These are phyloP conservation scores for Torulaspora franciscae DNA, from an alignment of 805 yeast species.

Conservation along the genomic window DNA sequence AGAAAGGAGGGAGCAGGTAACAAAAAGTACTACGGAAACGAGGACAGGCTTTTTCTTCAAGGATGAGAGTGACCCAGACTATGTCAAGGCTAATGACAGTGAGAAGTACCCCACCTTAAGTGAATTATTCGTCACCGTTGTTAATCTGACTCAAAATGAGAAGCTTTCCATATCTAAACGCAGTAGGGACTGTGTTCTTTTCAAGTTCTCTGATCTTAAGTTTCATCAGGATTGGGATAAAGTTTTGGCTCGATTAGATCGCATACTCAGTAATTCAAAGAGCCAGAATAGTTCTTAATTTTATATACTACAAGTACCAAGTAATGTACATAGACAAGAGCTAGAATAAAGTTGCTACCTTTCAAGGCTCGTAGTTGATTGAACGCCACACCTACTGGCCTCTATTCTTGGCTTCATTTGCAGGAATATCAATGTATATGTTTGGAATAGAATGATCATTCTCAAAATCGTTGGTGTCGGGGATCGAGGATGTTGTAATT, in stretches of 20 bases:
- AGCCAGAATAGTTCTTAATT: slow-evolving; percentile 4
- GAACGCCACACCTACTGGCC: background rate
- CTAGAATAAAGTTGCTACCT: background rate
- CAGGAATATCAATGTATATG: slow-evolving; percentile 10
- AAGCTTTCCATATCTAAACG: slow-evolving; percentile 42
- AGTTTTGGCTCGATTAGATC: slow-evolving; percentile 19
- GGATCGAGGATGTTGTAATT: slow-evolving; percentile 24
- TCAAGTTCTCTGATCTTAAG: slow-evolving; percentile 56
- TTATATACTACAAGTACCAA: slow-evolving; percentile 1
- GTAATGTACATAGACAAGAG: background rate
- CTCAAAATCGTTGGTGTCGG: slow-evolving; percentile 25
- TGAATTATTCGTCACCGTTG: slow-evolving; percentile 45
- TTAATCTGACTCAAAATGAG: slow-evolving; percentile 37
- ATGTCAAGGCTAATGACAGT: slow-evolving; percentile 16
- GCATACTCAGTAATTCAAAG: background rate
- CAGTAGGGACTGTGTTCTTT: slow-evolving; percentile 43
- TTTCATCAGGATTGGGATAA: slow-evolving; percentile 55
- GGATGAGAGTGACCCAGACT: slow-evolving; percentile 70
- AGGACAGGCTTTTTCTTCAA: slow-evolving; percentile 79
- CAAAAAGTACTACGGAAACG: slow-evolving; percentile 36
- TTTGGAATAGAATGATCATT: slow-evolving; percentile 13
- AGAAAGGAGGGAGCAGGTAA: slow-evolving; percentile 24
- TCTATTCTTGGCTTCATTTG: slow-evolving; percentile 4
- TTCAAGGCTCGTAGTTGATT: background rate
- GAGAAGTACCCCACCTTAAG: slow-evolving; percentile 44